Conservation (phyloP, 129 eudicot genomes). For the Oenanthe sinensis region DNA sequence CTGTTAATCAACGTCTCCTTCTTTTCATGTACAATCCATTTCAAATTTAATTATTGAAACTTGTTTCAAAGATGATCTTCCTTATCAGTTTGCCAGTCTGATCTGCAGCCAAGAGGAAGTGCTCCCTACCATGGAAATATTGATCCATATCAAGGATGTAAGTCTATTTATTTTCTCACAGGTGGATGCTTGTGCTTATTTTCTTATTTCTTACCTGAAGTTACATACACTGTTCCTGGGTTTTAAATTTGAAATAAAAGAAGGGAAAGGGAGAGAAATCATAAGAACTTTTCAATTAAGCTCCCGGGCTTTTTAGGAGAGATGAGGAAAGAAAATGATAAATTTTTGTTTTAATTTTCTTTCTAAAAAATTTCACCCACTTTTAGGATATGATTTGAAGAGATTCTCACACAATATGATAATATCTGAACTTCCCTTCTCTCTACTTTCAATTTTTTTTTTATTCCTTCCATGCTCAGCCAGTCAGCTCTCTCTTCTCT, state of each 20-base stretch:
- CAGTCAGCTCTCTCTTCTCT: background rate
- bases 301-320: background rate
- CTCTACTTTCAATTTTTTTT: background rate
- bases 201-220: background rate
- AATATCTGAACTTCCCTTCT: background rate
- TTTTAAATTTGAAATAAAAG: background rate
- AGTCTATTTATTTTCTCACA: constrained; percentile 11
- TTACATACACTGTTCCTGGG: background rate
- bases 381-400: background rate
- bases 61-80: background rate
- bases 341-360: background rate
- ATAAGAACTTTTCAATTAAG: background rate
- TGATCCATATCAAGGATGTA: constrained; percentile 31
- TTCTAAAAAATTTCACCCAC: background rate
- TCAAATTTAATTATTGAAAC: background rate
- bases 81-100: background rate
- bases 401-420: background rate
- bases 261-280: background rate
- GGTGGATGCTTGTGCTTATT: background rate
- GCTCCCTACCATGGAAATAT: constrained; percentile 34
- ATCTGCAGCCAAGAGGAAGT: constrained; percentile 38
- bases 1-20: constrained; percentile 1
- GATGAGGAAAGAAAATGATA: background rate
- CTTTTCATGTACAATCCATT: background rate
- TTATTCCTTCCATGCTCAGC: background rate